Evolutionary conservation across 495 filamentous ascomycete genomes (phyloP), one percentile per base, ranked within the genome.

Genomic region (Neurospora sp.): DNA sequence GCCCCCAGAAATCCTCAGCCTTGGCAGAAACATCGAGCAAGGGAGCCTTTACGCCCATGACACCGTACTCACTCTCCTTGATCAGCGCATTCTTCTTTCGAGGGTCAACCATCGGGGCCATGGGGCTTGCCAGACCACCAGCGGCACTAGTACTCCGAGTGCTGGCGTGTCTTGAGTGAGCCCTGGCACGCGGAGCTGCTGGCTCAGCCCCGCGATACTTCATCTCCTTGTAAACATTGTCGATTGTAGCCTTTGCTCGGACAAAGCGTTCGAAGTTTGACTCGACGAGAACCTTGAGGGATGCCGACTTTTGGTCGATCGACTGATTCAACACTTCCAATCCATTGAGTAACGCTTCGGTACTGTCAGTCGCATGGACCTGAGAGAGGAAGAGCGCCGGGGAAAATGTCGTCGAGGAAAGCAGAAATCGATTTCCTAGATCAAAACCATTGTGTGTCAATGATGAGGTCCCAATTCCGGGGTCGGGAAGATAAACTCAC

Each of bases 151-250:
- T 89, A 35, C 88, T 86, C 77, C 92, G 90, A 59, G 88, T 85
- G 77, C 92, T 91, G 35, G 86, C 81, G 75, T 88, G 88, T 18
- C 89, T 81, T 46, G 87, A 90, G 71, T 91, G 89, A 69, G 82
- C 80, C 38, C 88, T 81, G 27, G 80, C 75, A 8, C 83, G 81
- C 12, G 84, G 75, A 20, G 84, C 77, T n/a, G 87, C 85, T n/a
- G 87, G 86, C 40, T 92, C 89, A 8, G 82, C 86, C 4, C 93
- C 93, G 76, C 93, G 91, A 70, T 92, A 93, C 70, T 94, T 93
- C 96, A 99, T 98, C 81, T 98, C 96, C 42, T 88, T 94, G 81
- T 99, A 99, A 44, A 99, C 96, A 83, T 94, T 94, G 82, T 99
- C 96, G 74, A 99, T 98, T 8, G 94, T 98, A 4, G 93, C 91